Percentiles rank a stretch among this genome's conserved stretches.
Evolutionary conservation across 2,329 filamentous ascomycete species (phyloP).

Genomic region (Seiridium unicorne): DNA sequence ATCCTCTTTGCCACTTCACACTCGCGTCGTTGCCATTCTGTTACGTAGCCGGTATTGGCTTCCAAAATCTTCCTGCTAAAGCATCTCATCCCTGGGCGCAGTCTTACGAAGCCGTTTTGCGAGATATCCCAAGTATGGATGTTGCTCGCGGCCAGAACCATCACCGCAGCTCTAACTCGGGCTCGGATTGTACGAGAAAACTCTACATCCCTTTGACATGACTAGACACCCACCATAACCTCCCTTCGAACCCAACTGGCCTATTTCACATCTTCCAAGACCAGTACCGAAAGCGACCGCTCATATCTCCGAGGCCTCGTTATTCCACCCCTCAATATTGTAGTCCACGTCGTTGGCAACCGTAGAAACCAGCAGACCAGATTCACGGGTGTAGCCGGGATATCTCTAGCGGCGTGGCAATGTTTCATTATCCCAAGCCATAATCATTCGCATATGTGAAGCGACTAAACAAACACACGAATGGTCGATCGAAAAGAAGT

Average conservation of each 20-base stretch:
- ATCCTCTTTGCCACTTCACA: too few relatives aligned
- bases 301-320: not conserved
- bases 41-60: too few relatives aligned
- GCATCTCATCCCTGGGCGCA: too few relatives aligned
- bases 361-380: conserved; percentile 71
- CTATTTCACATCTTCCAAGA: not conserved
- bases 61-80: too few relatives aligned
- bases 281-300: not conserved
- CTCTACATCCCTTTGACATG: not conserved
- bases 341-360: conserved; percentile 74
- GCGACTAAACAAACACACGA: too few relatives aligned
- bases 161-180: not conserved
- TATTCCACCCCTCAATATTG: conserved; percentile 55
- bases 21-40: too few relatives aligned
- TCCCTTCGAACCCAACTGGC: not conserved
- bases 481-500: too few relatives aligned
- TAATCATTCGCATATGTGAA: too few relatives aligned
- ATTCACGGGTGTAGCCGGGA: not conserved
- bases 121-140: too few relatives aligned
- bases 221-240: not conserved
- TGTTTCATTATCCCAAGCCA: not conserved
- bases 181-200: not conserved
- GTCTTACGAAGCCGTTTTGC: too few relatives aligned
- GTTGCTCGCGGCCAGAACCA: not conserved
- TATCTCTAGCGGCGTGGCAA: conserved; percentile 9